Percentiles rank a stretch among this genome's conserved stretches.
Evolutionary conservation across 805 yeast species (phyloP).

Genomic region (Ogataea philodendri): DNA sequence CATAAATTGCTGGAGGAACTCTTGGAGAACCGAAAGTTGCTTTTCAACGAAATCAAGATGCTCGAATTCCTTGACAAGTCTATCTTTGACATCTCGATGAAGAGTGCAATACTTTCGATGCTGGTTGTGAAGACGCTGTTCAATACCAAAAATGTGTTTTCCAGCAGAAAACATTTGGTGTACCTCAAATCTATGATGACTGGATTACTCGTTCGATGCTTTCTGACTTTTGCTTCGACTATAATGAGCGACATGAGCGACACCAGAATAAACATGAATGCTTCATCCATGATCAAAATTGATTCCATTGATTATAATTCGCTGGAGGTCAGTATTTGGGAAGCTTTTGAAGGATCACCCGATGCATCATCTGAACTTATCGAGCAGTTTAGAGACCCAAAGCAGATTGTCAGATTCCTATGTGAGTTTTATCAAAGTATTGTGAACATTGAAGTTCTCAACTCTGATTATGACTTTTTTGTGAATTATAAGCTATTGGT

Average conservation of each 20-base stretch:
- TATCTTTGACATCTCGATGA: slow-evolving; percentile 1
- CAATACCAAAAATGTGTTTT: slow-evolving; percentile 8
- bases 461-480: slow-evolving; percentile 20
- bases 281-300: slow-evolving; percentile 1
- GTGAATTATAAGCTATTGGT: slow-evolving; percentile 17
- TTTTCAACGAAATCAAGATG: slow-evolving; percentile 3
- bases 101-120: slow-evolving; percentile 7
- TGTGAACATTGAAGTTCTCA: slow-evolving; percentile 5
- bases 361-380: background rate
- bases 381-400: slow-evolving; percentile 13
- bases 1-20: slow-evolving; percentile 6
- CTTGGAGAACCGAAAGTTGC: slow-evolving; percentile 5
- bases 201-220: slow-evolving; percentile 2
- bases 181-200: slow-evolving; percentile 12
- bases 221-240: slow-evolving; percentile 4
- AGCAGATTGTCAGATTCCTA: slow-evolving; percentile 16
- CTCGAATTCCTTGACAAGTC: slow-evolving; percentile 4
- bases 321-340: slow-evolving; percentile 1
- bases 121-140: slow-evolving; percentile 5
- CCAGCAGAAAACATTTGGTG: slow-evolving; percentile 4
- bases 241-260: background rate
- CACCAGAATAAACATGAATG: background rate
- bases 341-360: background rate
- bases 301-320: background rate
- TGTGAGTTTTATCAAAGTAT: slow-evolving; percentile 16